Conservation (phyloP, 371 early-diverging fungal species). For the Saksenaea oblongispora region DNA sequence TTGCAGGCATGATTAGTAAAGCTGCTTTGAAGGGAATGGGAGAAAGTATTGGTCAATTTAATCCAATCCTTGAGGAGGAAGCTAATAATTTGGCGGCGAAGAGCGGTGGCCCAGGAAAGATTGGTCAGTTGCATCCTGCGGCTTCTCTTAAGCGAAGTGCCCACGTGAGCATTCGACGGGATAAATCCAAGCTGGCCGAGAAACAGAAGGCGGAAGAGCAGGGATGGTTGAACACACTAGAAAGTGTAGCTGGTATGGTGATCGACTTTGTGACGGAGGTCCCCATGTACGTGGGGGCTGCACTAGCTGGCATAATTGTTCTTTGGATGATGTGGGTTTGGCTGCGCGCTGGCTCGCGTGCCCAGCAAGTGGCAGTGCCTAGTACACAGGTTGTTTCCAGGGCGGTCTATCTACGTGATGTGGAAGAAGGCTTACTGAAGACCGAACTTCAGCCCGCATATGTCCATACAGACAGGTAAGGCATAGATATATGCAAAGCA, state of each 20-base stretch:
- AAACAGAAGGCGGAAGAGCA: conserved; percentile 3
- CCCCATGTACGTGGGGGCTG: conserved; percentile 21
- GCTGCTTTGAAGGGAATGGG: conserved; percentile 48
- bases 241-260: conserved; percentile 5
- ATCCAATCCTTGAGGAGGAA: conserved; percentile 33
- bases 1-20: conserved; percentile 40
- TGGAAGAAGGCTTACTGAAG: conserved; percentile 47
- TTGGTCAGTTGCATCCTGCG: not conserved
- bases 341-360: conserved; percentile 20
- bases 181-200: not conserved
- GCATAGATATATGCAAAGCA: too few relatives aligned
- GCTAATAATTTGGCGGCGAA: conserved; percentile 1
- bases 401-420: conserved; percentile 55
- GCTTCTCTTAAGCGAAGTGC: conserved; percentile 3
- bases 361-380: conserved; percentile 17
- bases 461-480: conserved; percentile 33
- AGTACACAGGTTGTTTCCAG: conserved; percentile 23
- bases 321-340: conserved; percentile 24
- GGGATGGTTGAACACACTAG: conserved; percentile 18
- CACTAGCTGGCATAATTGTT: conserved; percentile 8
- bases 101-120: not conserved
- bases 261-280: conserved; percentile 22
- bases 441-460: conserved; percentile 23
- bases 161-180: conserved; percentile 2
- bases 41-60: conserved; percentile 32